Base-by-base conservation (phyloP, 495 filamentous ascomycete genomes). In the Podospora didyma region DNA sequence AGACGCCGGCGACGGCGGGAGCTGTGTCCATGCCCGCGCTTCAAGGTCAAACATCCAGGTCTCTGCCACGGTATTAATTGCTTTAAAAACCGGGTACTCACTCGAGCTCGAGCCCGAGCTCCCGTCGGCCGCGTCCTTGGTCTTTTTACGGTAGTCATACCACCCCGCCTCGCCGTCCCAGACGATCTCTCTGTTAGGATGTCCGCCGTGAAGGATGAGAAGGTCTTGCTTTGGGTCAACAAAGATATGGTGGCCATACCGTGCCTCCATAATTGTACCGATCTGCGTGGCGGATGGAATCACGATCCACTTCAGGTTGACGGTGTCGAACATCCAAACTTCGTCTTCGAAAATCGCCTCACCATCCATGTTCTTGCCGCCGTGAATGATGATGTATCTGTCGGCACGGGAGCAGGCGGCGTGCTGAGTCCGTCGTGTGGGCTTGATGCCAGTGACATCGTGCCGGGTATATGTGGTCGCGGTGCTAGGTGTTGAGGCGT, bases 281-380 rank as follows among this genome's bases (percentile, higher is more conserved):
- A 70, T 39, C 49, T 70, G 62, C 1, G 58, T 65, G 6, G 59
- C 41, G 7, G 59, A 58, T 0, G 41, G 53, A 31, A 68, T 52
- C 23, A 56, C 62, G 1, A 53, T 46, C 68, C 77, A 80, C 1
- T 63, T 56, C 5, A 78, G 59, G 0, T 61, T 68, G 35, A 71
- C 66, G 2, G 73, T 66, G 55, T 79, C 65, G 54, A 74, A 83
- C 1, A 75, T 55, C 79, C 80, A 82, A 16, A 83, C 60, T 22
- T 66, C 67, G 20, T 62, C 69, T 49, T 81, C 77, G 23, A 76
- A 69, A 16, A 80, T 60, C 3, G 70, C 35, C 0, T 64, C 51
- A 2, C 68, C 73, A 2, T 60, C 39, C 17, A 60, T 60, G 20
- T 70, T 76, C 1, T 62, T 59, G 1, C 80, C 78, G 23, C 80